Base-by-base conservation (phyloP, 83 land plant species). In the Picea mariana region DNA sequence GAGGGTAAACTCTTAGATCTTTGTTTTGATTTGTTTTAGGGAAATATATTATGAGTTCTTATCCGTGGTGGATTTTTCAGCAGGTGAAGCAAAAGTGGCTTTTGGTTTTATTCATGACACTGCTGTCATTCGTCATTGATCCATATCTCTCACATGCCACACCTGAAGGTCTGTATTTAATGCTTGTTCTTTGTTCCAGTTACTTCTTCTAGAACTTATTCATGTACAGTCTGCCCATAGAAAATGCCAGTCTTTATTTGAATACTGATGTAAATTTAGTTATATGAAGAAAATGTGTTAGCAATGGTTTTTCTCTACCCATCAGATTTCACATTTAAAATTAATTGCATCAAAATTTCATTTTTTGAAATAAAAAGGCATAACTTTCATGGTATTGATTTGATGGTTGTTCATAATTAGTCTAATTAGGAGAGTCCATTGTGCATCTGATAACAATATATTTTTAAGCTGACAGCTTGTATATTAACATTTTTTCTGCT, bases 141-240 rank as follows among this genome's bases (percentile, higher is more conserved):
- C 42, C 75, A 18, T 38, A 18, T 42, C 40, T 71, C 75, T 18
- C 75, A 44, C 75, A 71, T 71, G 75, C 52, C 75, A 71, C 52
- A 1, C 75, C 3, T 42, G 75, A 71, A 71, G 75, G 49, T 71
- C n/a, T 71, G 21, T 71, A 5, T 71, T 6, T 40, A 40, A 42
- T 71, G 49, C 75, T 18, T 18, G 9, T 17, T 20, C 52, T 71
- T 71, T 7, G 7, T 42, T 40, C 2, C 49, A 38, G 12, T 38
- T 42, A 71, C 75, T 42, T 71, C 75, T 42, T 18, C n/a, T 18
- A 20, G 20, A 71, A 38, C 6, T 12, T 40, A 38, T 71, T 3
- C 75, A 27, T n/a, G 17, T 34, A 40, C 38, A 38, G 18, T 16
- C 9, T 71, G 40, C n/a, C 40, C 75, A 38, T 38, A 38, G 3